Conservation (phyloP, 345 rosid genomes). For the Eucalyptus viminalis region DNA sequence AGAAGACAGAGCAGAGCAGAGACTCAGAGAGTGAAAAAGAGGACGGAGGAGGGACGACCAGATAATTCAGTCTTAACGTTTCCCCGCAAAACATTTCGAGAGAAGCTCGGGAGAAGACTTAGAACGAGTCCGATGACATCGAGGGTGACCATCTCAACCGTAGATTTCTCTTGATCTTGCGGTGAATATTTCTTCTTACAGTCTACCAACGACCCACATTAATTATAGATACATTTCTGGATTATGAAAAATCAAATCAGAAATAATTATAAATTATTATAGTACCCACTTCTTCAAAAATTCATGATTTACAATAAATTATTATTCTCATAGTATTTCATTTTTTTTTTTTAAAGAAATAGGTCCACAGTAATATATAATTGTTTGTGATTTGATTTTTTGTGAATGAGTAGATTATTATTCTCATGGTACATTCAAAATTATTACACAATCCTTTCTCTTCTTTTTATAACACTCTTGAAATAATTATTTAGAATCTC, state of each 20-base stretch:
- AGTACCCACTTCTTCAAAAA: no score
- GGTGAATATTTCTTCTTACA: no score
- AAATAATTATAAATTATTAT: no score
- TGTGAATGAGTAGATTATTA: rapidly evolving
- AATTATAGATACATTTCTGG: no score
- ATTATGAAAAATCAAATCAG: no score
- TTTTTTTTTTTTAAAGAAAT: no score
- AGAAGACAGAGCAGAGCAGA: not conserved
- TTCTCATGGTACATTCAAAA: no score
- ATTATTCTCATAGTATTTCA: rapidly evolving
- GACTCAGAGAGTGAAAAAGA: not conserved
- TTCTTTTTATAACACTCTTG: not conserved
- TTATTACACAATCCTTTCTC: no score
- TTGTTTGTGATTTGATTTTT: rapidly evolving
- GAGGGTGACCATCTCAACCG: not conserved
- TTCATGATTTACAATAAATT: no score
- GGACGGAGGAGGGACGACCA: not conserved
- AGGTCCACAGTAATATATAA: rapidly evolving
- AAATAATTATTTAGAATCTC: not conserved
- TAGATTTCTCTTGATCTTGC: no score
- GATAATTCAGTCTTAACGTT: not conserved
- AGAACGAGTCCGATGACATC: not conserved
- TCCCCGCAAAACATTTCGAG: not conserved
- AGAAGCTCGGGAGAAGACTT: not conserved
- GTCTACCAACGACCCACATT: rapidly evolving